A percentile compares a stretch with the other conserved stretches of the same genome.
Evolutionary conservation across 192 early-diverging fungal genomes (phyloP).

Genomic region (Irineochytrium annulatum): DNA sequence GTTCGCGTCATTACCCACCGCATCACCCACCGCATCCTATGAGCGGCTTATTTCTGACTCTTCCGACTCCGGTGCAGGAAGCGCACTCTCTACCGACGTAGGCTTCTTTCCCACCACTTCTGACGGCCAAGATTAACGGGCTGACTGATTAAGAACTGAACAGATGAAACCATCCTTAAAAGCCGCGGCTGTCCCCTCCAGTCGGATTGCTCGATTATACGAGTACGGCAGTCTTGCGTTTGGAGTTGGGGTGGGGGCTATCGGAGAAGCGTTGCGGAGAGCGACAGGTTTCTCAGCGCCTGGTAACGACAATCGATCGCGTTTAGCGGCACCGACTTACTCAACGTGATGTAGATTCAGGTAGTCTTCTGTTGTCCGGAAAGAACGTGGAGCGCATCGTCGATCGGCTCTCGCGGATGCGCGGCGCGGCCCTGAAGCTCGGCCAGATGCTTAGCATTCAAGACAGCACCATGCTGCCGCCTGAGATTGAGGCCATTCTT

Average conservation of each 20-base stretch:
- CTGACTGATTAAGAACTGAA: background rate
- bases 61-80: background rate
- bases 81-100: background rate
- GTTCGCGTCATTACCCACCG: background rate
- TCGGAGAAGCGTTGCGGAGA: slow-evolving; percentile 61
- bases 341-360: slow-evolving; percentile 1
- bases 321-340: background rate
- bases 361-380: slow-evolving; percentile 52
- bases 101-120: too few species aligned
- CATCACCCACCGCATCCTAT: background rate
- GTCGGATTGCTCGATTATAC: slow-evolving; percentile 69
- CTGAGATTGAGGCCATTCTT: slow-evolving; percentile 76
- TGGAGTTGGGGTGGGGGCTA: slow-evolving; percentile 67
- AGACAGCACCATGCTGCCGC: slow-evolving; percentile 58
- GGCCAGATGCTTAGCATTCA: slow-evolving; percentile 98
- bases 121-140: background rate
- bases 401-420: slow-evolving; percentile 80
- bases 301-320: background rate
- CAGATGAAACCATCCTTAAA: background rate
- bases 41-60: too few species aligned
- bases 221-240: slow-evolving; percentile 78
- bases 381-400: slow-evolving; percentile 86
- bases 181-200: slow-evolving; percentile 66
- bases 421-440: slow-evolving; percentile 94
- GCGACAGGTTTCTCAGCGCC: slow-evolving; percentile 47